Conservation (phyloP, 495 filamentous ascomycete species). For the Xylaria grammica region DNA sequence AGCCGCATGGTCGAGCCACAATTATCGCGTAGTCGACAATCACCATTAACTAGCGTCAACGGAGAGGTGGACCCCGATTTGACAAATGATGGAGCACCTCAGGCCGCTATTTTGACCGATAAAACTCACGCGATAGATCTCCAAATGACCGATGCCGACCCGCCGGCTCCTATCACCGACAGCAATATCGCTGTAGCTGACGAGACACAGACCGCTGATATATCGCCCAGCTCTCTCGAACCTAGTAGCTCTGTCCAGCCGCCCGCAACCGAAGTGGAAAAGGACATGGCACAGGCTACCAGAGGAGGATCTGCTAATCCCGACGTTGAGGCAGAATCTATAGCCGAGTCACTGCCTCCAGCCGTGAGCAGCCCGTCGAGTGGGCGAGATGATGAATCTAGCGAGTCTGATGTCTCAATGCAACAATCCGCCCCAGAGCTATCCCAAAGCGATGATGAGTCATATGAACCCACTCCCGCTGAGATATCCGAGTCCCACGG, state of each 20-base stretch:
- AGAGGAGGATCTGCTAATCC: not conserved
- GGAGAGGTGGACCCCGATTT: constrained; percentile 29
- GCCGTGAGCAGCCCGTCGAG: not conserved
- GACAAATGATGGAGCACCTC: constrained; percentile 15
- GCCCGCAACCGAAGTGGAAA: not conserved
- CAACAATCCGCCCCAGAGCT: constrained; percentile 11
- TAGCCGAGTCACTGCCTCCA: not conserved
- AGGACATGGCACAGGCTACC: not conserved
- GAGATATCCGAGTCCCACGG: constrained; percentile 15
- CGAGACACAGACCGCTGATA: not conserved
- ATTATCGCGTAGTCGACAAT: not conserved
- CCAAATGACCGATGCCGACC: constrained; percentile 5
- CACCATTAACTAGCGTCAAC: constrained; percentile 13
- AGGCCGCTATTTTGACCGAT: constrained; percentile 16
- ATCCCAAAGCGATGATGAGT: constrained; percentile 24
- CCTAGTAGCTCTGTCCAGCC: not conserved
- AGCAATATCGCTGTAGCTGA: not conserved
- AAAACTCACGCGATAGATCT: constrained; percentile 2
- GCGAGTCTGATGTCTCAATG: constrained; percentile 9
- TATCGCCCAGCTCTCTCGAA: not conserved
- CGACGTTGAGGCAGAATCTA: not conserved
- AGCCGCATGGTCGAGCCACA: not conserved
- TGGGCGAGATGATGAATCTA: constrained; percentile 12
- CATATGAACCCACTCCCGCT: constrained; percentile 19
- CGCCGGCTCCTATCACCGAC: not conserved